Evolutionary conservation across 768 basidiomycete genomes (phyloP), one percentile per base, ranked within the genome.

Genomic region (Harrya chromipes): DNA sequence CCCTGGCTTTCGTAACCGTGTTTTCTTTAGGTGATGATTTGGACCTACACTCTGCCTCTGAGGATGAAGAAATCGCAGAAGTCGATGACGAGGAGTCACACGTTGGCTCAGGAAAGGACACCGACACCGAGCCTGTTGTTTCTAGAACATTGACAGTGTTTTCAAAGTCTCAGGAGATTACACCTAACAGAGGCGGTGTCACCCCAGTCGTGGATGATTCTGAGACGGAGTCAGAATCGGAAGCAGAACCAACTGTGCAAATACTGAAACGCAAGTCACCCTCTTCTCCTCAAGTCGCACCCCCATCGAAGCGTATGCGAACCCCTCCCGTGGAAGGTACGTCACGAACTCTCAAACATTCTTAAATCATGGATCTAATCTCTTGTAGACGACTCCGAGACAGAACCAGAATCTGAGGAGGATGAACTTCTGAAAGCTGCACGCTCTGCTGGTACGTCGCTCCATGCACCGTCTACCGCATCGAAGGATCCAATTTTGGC

Each of bases 41-140:
- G 34, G 75, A 74, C 34, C 58, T 82, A 16, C 76, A 79, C 26
- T 81, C 81, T 23, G 81, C 74, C 19, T 78, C 76, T 8, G 80
- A 81, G 54, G 63, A 68, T 16, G 67, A 66, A 4, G 58, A 61
- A 34, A 33, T 0, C 7, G 46, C 53, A 29, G 62, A 54, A 7
- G 58, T 57, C 8, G 57, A 51, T 8, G 67, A 61, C 17, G 56
- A 61, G 4, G 54, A 52, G 8, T 47, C 54, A 5, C 57, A 60
- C 29, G 26, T 33, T 11, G 57, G 54, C 23, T 57, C 57, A 17
- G 54, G 60, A 31, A 54, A 58, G 33, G 64, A 63, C 37, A 63
- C 64, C 33, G 65, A 65, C n/a, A 56, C 17, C 16, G 55, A 57
- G 8, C 64, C 55, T 19, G 16, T 50, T 16, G 34, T 64, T 20